A percentile compares a stretch with the other conserved stretches of the same genome.
phyloP scores from a whole-genome alignment of 768 basidiomycete genomes.

The Lentinus tigrinus region DNA sequence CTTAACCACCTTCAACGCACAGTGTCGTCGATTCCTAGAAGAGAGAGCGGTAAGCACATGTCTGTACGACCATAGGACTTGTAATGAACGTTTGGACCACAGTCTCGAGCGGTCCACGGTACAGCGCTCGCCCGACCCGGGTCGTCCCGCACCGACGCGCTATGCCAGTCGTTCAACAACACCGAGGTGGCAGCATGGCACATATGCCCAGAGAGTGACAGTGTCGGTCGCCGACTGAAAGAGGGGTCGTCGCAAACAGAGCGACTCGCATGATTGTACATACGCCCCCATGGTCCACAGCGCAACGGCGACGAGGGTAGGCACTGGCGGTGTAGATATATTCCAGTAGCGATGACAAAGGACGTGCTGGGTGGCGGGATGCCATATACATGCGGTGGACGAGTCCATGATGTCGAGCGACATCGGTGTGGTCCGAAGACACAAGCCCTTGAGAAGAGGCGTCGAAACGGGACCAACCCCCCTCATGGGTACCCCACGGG shows the following conservation, averaged over 20 bases:
- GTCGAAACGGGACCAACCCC: background rate
- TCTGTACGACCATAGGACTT: background rate
- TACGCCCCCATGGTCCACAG: background rate
- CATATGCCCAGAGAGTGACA: no score
- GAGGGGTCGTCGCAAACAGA: no score
- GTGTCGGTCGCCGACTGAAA: no score
- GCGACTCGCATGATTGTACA: background rate
- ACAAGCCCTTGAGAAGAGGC: slow-evolving; percentile 3
- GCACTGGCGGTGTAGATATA: background rate
- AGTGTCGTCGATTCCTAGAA: slow-evolving; percentile 67
- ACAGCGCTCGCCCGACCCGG: background rate
- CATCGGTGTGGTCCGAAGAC: background rate
- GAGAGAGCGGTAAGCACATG: slow-evolving; percentile 14
- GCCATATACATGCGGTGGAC: background rate
- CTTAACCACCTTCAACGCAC: slow-evolving; percentile 93
- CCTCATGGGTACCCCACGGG: background rate
- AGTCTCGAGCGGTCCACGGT: background rate
- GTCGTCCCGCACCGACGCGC: background rate
- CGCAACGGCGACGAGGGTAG: background rate
- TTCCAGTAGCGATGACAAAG: background rate
- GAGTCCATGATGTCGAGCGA: background rate
- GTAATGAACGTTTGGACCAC: background rate
- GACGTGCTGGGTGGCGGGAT: slow-evolving; percentile 1
- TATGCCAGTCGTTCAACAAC: background rate
- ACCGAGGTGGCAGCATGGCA: no score